A percentile compares a stretch with the other conserved stretches of the same genome.
phyloP scores from a whole-genome alignment of 371 early-diverging fungal species.

The Mucor indicus region DNA sequence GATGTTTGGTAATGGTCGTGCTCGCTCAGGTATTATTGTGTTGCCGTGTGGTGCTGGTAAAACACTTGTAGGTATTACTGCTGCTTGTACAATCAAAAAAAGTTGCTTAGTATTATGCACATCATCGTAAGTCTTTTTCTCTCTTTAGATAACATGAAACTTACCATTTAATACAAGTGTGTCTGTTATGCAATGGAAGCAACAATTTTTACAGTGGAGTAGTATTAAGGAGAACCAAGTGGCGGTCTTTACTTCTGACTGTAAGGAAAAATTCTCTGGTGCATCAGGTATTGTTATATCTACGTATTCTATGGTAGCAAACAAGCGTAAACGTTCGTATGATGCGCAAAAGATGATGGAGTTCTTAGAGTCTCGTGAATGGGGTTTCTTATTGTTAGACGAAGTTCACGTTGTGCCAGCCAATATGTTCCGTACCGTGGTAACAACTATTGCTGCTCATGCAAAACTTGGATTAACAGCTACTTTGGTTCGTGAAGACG shows the following conservation, averaged over 20 bases:
- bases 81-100: conserved; percentile 98
- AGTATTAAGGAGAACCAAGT: conserved; percentile 91
- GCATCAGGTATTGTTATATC: conserved; percentile 94
- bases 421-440: conserved; percentile 97
- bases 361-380: conserved; percentile 88
- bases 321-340: conserved; percentile 91
- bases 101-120: conserved; percentile 97
- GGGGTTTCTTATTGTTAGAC: conserved; percentile 98
- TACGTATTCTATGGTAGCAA: conserved; percentile 99
- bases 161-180: conserved; percentile 52
- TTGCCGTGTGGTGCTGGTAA: conserved; percentile 99
- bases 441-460: conserved; percentile 95
- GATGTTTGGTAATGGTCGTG: conserved; percentile 99
- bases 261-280: conserved; percentile 90
- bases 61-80: conserved; percentile 99
- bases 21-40: conserved; percentile 99
- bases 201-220: conserved; percentile 95
- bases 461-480: conserved; percentile 97
- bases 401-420: conserved; percentile 99
- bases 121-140: conserved; percentile 54
- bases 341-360: conserved; percentile 98
- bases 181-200: conserved; percentile 99
- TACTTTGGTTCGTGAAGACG: conserved; percentile 99
- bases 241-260: conserved; percentile 96
- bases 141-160: background rate